phyloP scores from a whole-genome alignment of 1,139 yeast genomes.

The Geotrichum restrictum region DNA sequence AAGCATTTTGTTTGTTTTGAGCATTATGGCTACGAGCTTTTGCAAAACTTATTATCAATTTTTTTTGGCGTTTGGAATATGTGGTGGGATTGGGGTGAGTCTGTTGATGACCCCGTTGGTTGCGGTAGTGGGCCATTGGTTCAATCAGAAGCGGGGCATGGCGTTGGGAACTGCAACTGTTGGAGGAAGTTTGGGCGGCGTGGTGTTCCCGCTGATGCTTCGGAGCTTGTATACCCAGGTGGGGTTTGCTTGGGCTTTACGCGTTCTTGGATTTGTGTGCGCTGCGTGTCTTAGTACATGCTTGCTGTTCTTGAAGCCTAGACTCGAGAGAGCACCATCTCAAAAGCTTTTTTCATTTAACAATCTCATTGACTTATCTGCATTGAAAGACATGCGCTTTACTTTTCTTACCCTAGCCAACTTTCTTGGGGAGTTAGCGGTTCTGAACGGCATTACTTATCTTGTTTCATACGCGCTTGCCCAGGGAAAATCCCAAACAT shows the following conservation, averaged over 20 bases:
- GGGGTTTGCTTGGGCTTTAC: slow-evolving; percentile 59
- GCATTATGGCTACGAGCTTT: slow-evolving; percentile 55
- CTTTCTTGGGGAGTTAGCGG: slow-evolving; percentile 54
- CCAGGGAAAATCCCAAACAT: slow-evolving; percentile 52
- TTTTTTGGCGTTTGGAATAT: slow-evolving; percentile 53
- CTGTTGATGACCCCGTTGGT: slow-evolving; percentile 57
- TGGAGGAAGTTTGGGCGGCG: slow-evolving; percentile 71
- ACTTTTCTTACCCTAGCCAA: slow-evolving; percentile 43
- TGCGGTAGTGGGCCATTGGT: slow-evolving; percentile 62
- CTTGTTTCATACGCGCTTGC: slow-evolving; percentile 54
- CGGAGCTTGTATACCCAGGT: slow-evolving; percentile 48
- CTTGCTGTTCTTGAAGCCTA: slow-evolving; percentile 37
- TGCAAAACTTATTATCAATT: slow-evolving; percentile 54
- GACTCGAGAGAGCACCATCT: slow-evolving; percentile 24
- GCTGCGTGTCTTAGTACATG: slow-evolving; percentile 42
- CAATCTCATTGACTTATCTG: slow-evolving; percentile 33
- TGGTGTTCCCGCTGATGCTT: slow-evolving; percentile 57
- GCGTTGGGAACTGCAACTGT: slow-evolving; percentile 61
- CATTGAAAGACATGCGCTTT: slow-evolving; percentile 43
- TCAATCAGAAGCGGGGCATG: slow-evolving; percentile 53
- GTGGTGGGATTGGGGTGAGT: slow-evolving; percentile 57
- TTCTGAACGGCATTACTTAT: slow-evolving; percentile 52
- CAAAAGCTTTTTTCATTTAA: slow-evolving; percentile 1
- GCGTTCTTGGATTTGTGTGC: slow-evolving; percentile 53
- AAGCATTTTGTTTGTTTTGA: slow-evolving; percentile 45